A percentile compares a stretch with the other conserved stretches of the same genome.
These are phyloP conservation scores for Elongisporangium undulatum DNA, from an alignment of 352 stramenopile species.

Conservation along the genomic window DNA sequence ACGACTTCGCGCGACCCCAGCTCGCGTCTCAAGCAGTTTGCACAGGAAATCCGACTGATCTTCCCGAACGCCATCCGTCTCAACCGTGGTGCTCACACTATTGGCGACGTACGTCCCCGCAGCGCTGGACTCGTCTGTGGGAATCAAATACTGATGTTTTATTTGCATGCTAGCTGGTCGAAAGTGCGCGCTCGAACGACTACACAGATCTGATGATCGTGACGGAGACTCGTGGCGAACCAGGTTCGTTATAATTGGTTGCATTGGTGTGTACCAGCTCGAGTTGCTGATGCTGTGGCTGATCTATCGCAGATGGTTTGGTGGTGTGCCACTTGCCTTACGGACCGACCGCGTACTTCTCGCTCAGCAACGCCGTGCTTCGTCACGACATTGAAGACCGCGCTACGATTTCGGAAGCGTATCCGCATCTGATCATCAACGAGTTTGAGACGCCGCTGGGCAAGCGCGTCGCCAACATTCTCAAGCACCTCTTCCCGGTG, in stretches of 20 bases:
- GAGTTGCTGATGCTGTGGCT: conserved; percentile 3
- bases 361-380: conserved; percentile 95
- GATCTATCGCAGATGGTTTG: conserved; percentile 85
- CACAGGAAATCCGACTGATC: conserved; percentile 99
- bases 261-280: neutral
- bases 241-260: conserved; percentile 34
- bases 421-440: conserved; percentile 97
- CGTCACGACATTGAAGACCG: conserved; percentile 98
- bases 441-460: conserved; percentile 95
- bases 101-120: conserved; percentile 62
- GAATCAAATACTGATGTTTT: conserved; percentile 2
- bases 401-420: conserved; percentile 89
- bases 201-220: conserved; percentile 99
- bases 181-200: conserved; percentile 94
- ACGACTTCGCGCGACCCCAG: conserved; percentile 97
- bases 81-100: conserved; percentile 96
- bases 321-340: conserved; percentile 99
- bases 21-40: conserved; percentile 98
- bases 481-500: conserved; percentile 99
- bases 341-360: conserved; percentile 98
- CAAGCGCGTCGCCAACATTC: conserved; percentile 95
- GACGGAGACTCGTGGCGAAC: conserved; percentile 98
- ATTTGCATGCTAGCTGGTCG: conserved; percentile 88
- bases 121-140: neutral
- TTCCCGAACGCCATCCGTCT: conserved; percentile 98